A percentile compares a stretch with the other conserved stretches of the same genome.
Conservation (phyloP, 1,284 basidiomycete species). For the Stereum hirsutum region DNA sequence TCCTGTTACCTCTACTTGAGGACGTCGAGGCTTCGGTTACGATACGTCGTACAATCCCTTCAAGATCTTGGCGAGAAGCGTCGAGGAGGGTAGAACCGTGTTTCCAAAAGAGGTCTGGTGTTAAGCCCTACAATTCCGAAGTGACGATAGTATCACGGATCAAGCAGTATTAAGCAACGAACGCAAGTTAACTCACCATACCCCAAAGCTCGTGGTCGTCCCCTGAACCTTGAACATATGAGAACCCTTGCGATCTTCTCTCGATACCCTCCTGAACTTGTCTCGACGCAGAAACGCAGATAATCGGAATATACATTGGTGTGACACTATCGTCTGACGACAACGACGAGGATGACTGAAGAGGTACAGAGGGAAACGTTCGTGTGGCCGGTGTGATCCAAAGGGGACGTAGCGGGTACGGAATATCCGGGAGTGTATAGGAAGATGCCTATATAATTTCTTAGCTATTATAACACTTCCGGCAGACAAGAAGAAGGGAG, state of each 20-base stretch:
- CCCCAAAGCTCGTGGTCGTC: conserved; percentile 89
- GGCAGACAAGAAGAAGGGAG: background rate
- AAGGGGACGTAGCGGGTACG: conserved; percentile 49
- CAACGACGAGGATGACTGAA: background rate
- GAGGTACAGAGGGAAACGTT: conserved; percentile 29
- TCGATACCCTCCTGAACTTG: conserved; percentile 48
- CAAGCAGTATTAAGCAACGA: background rate
- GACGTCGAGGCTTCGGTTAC: too few relatives aligned
- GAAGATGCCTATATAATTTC: conserved; percentile 34
- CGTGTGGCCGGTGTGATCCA: conserved; percentile 58
- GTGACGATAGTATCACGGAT: background rate
- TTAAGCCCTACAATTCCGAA: background rate
- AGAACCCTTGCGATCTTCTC: conserved; percentile 51
- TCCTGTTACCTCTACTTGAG: too few relatives aligned
- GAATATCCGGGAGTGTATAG: conserved; percentile 38
- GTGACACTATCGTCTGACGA: conserved; percentile 6
- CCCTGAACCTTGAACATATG: conserved; percentile 84
- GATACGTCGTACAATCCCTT: too few relatives aligned
- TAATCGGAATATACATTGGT: conserved; percentile 51
- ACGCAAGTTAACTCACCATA: conserved; percentile 35
- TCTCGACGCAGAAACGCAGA: conserved; percentile 76
- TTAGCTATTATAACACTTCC: background rate
- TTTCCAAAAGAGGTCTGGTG: background rate
- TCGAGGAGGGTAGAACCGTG: background rate
- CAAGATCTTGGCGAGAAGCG: too few relatives aligned